Evolutionary conservation across 2,329 filamentous ascomycete genomes (phyloP).

Genomic region (Fusarium robinianum): DNA sequence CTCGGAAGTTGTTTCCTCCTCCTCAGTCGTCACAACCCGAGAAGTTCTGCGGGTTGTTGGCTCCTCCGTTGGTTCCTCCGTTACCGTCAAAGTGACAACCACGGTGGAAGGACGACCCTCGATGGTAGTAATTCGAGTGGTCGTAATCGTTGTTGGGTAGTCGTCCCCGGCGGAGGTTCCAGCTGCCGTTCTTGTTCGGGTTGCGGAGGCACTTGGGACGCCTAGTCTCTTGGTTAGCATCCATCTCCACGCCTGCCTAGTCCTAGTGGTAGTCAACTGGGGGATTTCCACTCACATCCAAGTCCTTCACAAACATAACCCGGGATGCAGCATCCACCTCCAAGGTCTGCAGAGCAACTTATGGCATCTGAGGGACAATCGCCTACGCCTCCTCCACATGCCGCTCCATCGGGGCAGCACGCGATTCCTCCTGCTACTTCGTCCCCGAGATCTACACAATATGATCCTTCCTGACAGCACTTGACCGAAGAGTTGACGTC

Average conservation of each 20-base stretch:
- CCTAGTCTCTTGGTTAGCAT: conserved; percentile 30
- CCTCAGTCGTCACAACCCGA: conserved; percentile 38
- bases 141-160: conserved; percentile 42
- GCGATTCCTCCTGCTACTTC: conserved; percentile 69
- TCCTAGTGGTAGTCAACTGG: neutral
- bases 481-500: conserved; percentile 69
- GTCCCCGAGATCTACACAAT: conserved; percentile 67
- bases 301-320: conserved; percentile 71
- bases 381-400: conserved; percentile 66
- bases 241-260: neutral
- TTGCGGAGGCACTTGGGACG: conserved; percentile 41
- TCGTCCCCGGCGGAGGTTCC: conserved; percentile 23
- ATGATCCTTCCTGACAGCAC: conserved; percentile 70
- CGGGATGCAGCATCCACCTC: conserved; percentile 76
- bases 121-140: conserved; percentile 45
- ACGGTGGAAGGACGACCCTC: conserved; percentile 46
- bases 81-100: conserved; percentile 48
- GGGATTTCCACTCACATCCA: conserved; percentile 63
- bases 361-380: conserved; percentile 65
- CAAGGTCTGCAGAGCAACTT: conserved; percentile 65
- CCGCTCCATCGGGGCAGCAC: conserved; percentile 70
- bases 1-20: conserved; percentile 16
- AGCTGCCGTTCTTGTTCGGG: conserved; percentile 23
- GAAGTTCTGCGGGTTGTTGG: conserved; percentile 46
- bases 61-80: conserved; percentile 42